Percentiles rank a stretch among this genome's conserved stretches.
These are phyloP conservation scores for Cytospora piceicola DNA, from an alignment of 2,329 filamentous ascomycete species.

Conservation along the genomic window DNA sequence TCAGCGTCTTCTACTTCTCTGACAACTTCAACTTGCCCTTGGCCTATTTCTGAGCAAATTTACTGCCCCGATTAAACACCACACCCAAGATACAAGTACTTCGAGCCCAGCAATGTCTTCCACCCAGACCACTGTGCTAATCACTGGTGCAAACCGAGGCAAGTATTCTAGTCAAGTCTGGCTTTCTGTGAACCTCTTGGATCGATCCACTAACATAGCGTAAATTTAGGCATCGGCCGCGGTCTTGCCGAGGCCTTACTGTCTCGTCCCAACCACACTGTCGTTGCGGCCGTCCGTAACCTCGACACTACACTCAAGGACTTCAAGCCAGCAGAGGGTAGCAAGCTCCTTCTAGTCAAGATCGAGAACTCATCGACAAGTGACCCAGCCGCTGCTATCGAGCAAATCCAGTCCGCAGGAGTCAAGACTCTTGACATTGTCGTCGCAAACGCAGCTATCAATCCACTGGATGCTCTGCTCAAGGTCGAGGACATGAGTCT, in stretches of 20 bases:
- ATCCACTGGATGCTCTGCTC: background rate
- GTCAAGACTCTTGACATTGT: background rate
- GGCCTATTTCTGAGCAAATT: too few species aligned
- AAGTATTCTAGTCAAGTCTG: too few species aligned
- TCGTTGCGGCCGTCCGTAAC: slow-evolving; percentile 31
- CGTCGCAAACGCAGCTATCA: background rate
- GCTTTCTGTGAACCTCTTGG: too few species aligned
- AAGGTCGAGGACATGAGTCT: background rate
- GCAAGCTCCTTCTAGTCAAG: slow-evolving; percentile 1
- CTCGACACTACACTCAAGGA: slow-evolving; percentile 1
- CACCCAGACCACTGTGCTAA: too few species aligned
- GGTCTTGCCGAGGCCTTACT: slow-evolving; percentile 28
- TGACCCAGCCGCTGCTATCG: background rate
- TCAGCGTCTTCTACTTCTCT: too few species aligned
- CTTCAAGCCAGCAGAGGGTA: background rate
- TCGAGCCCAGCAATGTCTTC: too few species aligned
- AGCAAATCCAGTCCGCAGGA: too few species aligned
- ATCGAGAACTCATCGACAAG: background rate
- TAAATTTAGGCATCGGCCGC: slow-evolving; percentile 27
- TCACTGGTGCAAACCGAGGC: too few species aligned
- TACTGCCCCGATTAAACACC: too few species aligned
- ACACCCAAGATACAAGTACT: too few species aligned
- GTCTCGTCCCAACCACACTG: slow-evolving; percentile 28
- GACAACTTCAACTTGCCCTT: too few species aligned
- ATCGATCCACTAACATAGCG: too few species aligned